A percentile compares a stretch with the other conserved stretches of the same genome.
Evolutionary conservation across 805 yeast genomes (phyloP).

Genomic region (Sporopachydermia quercuum): DNA sequence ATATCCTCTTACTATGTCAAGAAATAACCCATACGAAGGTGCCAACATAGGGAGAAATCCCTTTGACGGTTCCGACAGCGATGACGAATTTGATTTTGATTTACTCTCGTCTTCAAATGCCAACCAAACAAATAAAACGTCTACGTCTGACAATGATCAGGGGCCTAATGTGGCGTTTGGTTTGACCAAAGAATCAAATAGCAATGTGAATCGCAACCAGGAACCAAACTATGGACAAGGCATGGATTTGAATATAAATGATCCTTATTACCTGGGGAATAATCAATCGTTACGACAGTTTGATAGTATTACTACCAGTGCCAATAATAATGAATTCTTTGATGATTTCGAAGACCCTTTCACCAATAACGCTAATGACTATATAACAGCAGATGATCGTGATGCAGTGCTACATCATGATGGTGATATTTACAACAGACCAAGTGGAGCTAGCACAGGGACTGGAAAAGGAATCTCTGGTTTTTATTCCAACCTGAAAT

Average conservation of each 20-base stretch:
- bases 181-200: too few relatives aligned
- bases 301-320: too few relatives aligned
- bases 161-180: too few relatives aligned
- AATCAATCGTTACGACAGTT: not conserved
- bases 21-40: too few relatives aligned
- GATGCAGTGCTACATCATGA: not conserved
- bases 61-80: too few relatives aligned
- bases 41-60: too few relatives aligned
- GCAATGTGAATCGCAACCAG: too few relatives aligned
- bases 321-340: too few relatives aligned
- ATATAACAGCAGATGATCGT: not conserved
- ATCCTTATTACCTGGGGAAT: not conserved
- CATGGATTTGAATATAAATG: not conserved
- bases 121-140: too few relatives aligned
- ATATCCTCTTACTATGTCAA: too few relatives aligned
- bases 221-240: not conserved
- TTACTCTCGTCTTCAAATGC: not conserved
- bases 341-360: conserved; percentile 1
- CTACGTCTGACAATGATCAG: too few relatives aligned
- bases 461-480: conserved; percentile 10
- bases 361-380: not conserved
- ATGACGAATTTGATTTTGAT: not conserved
- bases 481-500: conserved; percentile 12
- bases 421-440: not conserved
- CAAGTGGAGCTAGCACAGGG: not conserved